These are phyloP conservation scores for Trichoderma sp. DNA, from an alignment of 2,329 filamentous ascomycete genomes.

Conservation along the genomic window DNA sequence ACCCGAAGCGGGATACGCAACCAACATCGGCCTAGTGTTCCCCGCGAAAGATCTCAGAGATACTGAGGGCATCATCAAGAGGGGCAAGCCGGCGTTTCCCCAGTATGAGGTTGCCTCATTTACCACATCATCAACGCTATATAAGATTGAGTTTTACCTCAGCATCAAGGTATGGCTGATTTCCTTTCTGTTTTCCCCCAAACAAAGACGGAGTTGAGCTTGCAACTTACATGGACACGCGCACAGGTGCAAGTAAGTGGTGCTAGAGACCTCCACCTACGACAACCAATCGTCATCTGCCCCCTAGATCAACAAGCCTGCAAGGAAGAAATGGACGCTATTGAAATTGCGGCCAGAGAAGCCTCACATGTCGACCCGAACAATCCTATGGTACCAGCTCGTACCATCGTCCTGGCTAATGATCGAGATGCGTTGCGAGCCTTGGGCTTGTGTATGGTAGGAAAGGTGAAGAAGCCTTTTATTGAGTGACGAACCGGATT, in stretches of 20 bases:
- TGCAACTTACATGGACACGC: conserved; percentile 33
- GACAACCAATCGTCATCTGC: conserved; percentile 94
- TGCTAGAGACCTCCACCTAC: conserved; percentile 83
- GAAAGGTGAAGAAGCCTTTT: conserved; percentile 66
- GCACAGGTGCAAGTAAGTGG: conserved; percentile 81
- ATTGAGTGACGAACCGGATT: conserved; percentile 55
- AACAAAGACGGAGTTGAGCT: conserved; percentile 12
- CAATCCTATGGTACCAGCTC: conserved; percentile 88
- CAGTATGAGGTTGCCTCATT: conserved; percentile 88
- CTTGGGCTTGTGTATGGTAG: conserved; percentile 66
- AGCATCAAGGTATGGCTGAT: conserved; percentile 75
- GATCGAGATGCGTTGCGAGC: conserved; percentile 68
- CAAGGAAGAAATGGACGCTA: conserved; percentile 98
- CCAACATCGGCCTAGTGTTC: conserved; percentile 88
- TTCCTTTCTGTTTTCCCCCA: too few relatives aligned
- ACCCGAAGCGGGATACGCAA: conserved; percentile 89
- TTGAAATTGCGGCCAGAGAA: conserved; percentile 93
- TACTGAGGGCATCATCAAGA: conserved; percentile 80
- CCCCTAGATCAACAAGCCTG: conserved; percentile 93
- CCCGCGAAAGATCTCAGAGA: conserved; percentile 88
- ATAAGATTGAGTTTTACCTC: conserved; percentile 98
- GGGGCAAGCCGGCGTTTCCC: conserved; percentile 85
- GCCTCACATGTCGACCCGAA: conserved; percentile 85
- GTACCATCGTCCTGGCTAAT: conserved; percentile 76
- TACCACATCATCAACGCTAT: conserved; percentile 89